phyloP scores from a whole-genome alignment of 257 asterid species.

The Solanum peruvianum region DNA sequence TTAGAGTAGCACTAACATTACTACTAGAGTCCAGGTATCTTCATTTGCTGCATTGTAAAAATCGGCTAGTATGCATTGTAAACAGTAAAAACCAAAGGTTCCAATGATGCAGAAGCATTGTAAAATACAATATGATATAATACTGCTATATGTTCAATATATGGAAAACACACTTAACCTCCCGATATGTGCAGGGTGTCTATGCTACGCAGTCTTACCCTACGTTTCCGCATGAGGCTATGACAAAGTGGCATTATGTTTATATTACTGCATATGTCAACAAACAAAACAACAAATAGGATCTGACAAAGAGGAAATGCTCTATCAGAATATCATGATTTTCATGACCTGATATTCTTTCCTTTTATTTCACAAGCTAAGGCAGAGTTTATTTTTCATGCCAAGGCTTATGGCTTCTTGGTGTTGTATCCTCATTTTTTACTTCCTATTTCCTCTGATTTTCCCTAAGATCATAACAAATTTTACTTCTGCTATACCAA shows the following conservation, averaged over 20 bases:
- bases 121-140: not conserved
- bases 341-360: not conserved
- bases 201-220: not conserved
- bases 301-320: not conserved
- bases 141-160: not conserved
- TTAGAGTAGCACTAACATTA: not conserved
- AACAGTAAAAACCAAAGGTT: not conserved
- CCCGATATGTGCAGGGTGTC: not conserved
- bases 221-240: not conserved
- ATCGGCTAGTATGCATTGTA: not conserved
- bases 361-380: not conserved
- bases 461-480: not conserved
- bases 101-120: not conserved
- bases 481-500: not conserved
- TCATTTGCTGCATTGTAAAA: not conserved
- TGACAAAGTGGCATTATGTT: not conserved
- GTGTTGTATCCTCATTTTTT: constrained; percentile 2
- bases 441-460: constrained; percentile 6
- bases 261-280: not conserved
- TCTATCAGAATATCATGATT: not conserved
- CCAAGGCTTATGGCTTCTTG: constrained; percentile 26
- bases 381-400: not conserved
- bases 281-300: not conserved
- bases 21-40: not conserved
- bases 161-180: not conserved